Evolutionary conservation across 768 basidiomycete species (phyloP).

Genomic region (Boletus fagicola): DNA sequence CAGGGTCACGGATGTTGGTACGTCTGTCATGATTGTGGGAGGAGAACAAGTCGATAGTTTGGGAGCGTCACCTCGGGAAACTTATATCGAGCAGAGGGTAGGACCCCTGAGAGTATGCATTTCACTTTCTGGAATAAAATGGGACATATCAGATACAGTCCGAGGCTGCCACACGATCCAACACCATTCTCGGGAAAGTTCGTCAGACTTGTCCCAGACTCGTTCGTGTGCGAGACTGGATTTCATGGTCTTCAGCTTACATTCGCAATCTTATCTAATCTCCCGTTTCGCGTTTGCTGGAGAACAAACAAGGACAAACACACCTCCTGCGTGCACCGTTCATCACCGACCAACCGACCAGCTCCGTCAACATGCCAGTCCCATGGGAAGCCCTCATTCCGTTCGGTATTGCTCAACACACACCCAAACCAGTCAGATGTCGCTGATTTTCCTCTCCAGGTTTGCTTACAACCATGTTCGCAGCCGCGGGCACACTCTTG

Average conservation of each 20-base stretch:
- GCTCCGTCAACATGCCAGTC: constrained; percentile 71
- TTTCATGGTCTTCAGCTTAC: too few relatives aligned
- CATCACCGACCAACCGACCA: background rate
- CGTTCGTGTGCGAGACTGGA: too few relatives aligned
- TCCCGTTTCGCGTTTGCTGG: background rate
- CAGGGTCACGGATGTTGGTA: constrained; percentile 9
- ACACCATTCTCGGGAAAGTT: background rate
- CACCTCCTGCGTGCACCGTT: background rate
- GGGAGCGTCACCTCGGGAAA: background rate
- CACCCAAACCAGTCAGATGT: background rate
- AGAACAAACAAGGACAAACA: constrained; percentile 26
- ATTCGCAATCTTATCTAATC: constrained; percentile 3
- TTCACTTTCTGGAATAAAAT: background rate
- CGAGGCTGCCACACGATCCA: background rate
- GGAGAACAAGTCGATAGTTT: background rate
- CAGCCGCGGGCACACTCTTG: constrained; percentile 83
- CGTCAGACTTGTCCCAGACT: background rate
- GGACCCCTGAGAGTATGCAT: constrained; percentile 4
- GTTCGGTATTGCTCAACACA: constrained; percentile 55
- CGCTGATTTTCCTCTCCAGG: constrained; percentile 42
- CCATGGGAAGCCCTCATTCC: constrained; percentile 98
- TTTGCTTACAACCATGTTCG: constrained; percentile 86
- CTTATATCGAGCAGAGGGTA: constrained; percentile 1
- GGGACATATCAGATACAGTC: background rate
- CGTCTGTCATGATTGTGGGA: constrained; percentile 9